Evolutionary conservation across 768 basidiomycete genomes (phyloP), one percentile per base, ranked within the genome.

Genomic region (Suillus sp.): DNA sequence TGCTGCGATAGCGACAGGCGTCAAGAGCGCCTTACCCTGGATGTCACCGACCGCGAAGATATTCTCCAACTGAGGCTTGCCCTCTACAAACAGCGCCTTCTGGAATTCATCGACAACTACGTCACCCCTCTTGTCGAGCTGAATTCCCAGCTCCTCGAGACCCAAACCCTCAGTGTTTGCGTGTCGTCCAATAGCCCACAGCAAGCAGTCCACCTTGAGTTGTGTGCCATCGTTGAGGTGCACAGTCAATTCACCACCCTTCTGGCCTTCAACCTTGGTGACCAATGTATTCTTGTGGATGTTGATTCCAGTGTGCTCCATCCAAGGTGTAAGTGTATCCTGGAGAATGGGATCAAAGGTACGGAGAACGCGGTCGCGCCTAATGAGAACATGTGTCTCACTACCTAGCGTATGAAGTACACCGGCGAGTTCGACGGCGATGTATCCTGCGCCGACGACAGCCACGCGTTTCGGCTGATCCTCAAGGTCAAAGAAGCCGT

Each of bases 1-100:
- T 18, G 97, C 97, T 55, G 96, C 96, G 63, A 99, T 96, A 47
- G 97, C 97, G 11, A 99, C 97, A 18, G 97, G 97, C 4, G 97
- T 99, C 64, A 99, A 82, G 37, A 96, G 81, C 48, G 87, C 92
- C 76, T 97, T 96, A 65, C 97, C 97, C 67, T 87, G 87, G 25
- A 95, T 93, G 72, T 99, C 97, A 2, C 97, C 97, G 62, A 99
- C 89, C 2, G 95, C 86, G 50, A 83, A 88, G 68, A 99, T 81
- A 20, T 57, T 57, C 5, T 57, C 25, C 10, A 57, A 25, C 11
- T 57, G 56, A 40, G 56, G 56, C 38, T 42, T 40, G 51, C 86
- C 83, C 35, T 84, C 77, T 22, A 95, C 84, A 57, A 57, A 57
- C 59, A 74, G 83, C 58, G 93, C 86, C 72, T 90, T 88, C 81